A percentile compares a stretch with the other conserved stretches of the same genome.
Evolutionary conservation across 1,139 yeast genomes (phyloP).

Genomic region (Nadsonia commutata): DNA sequence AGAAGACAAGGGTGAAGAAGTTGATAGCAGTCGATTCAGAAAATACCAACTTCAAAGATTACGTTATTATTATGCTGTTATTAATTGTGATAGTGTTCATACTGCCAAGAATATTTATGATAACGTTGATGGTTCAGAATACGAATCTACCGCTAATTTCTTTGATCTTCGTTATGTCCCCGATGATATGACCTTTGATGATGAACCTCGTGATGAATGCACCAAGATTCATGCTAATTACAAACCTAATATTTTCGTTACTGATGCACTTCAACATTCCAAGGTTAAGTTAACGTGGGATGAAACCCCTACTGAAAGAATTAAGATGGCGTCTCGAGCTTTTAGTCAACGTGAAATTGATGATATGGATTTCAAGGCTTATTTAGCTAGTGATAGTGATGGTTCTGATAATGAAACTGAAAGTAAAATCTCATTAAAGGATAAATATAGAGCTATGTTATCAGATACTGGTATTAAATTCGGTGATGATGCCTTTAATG

Average conservation of each 20-base stretch:
- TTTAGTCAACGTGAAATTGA: constrained; percentile 85
- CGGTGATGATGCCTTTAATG: constrained; percentile 20
- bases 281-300: constrained; percentile 95
- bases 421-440: constrained; percentile 28
- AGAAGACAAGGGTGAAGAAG: constrained; percentile 32
- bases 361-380: constrained; percentile 93
- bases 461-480: constrained; percentile 30
- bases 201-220: constrained; percentile 59
- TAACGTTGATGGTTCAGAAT: constrained; percentile 89
- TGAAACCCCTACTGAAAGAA: constrained; percentile 87
- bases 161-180: constrained; percentile 90
- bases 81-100: constrained; percentile 56
- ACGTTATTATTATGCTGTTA: constrained; percentile 90
- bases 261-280: constrained; percentile 88
- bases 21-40: constrained; percentile 34
- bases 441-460: constrained; percentile 52
- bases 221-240: constrained; percentile 58
- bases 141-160: constrained; percentile 87
- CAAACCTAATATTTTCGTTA: constrained; percentile 71
- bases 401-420: constrained; percentile 35
- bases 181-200: constrained; percentile 73
- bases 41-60: constrained; percentile 65
- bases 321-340: constrained; percentile 63
- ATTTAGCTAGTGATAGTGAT: constrained; percentile 80
- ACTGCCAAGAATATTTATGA: constrained; percentile 70